Percentiles rank a stretch among this genome's conserved stretches.
These are phyloP conservation scores for Ogataea degrootiae DNA, from an alignment of 805 yeast species.

Conservation along the genomic window DNA sequence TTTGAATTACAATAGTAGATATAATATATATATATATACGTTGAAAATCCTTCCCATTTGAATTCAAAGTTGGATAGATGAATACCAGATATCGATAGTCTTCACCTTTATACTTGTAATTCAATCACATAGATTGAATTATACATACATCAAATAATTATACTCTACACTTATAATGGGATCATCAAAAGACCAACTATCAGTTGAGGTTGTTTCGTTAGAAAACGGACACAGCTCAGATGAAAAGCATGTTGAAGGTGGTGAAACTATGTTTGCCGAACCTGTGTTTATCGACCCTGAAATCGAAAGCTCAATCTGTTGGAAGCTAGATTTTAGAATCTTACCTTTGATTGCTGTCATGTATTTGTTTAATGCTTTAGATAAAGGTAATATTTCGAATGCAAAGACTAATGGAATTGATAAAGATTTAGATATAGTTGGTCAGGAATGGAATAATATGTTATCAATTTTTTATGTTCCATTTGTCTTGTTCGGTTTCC, in stretches of 20 bases:
- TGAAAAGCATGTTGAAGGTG: constrained; percentile 1
- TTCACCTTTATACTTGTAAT: too few species aligned
- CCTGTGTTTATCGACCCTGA: constrained; percentile 11
- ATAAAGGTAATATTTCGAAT: constrained; percentile 45
- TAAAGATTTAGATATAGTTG: constrained; percentile 35
- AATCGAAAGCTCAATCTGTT: constrained; percentile 29
- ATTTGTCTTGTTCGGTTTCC: constrained; percentile 41
- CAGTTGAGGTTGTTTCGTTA: constrained; percentile 8
- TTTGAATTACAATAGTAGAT: too few species aligned
- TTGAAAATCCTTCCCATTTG: too few species aligned
- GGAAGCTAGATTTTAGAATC: constrained; percentile 40
- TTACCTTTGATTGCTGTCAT: constrained; percentile 41
- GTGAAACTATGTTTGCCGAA: constrained; percentile 2
- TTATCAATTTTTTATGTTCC: constrained; percentile 43
- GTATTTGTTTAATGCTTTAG: constrained; percentile 45
- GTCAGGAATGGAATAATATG: constrained; percentile 41
- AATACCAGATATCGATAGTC: too few species aligned
- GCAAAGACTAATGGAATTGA: constrained; percentile 46
- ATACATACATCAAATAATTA: background rate
- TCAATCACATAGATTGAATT: too few species aligned
- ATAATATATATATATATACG: too few species aligned
- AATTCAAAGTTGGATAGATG: too few species aligned
- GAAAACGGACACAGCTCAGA: constrained; percentile 4
- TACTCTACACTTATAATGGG: background rate
- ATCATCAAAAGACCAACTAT: background rate